These are phyloP conservation scores for Acrodontium crateriforme DNA, from an alignment of 2,329 filamentous ascomycete genomes.

Conservation along the genomic window DNA sequence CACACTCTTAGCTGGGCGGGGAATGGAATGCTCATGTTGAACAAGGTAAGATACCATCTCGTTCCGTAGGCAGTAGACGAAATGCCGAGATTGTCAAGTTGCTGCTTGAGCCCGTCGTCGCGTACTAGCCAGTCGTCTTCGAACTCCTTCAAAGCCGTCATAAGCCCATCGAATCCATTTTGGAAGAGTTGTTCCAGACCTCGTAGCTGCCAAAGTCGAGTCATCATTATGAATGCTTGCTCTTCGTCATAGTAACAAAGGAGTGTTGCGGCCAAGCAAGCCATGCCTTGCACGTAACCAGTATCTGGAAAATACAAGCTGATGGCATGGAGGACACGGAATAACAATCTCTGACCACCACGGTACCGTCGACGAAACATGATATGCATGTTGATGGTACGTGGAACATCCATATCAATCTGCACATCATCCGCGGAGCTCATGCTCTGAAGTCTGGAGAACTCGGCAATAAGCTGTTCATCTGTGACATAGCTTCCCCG, in stretches of 20 bases:
- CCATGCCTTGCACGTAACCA: constrained; percentile 98
- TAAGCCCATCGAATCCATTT: constrained; percentile 71
- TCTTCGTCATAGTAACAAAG: constrained; percentile 97
- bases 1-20: constrained; percentile 86
- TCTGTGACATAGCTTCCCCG: constrained; percentile 48
- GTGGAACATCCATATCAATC: constrained; percentile 91
- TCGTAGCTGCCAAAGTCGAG: constrained; percentile 81
- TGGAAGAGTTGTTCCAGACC: constrained; percentile 76
- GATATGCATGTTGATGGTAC: constrained; percentile 89
- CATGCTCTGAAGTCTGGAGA: constrained; percentile 57
- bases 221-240: constrained; percentile 85
- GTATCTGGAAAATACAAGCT: constrained; percentile 82
- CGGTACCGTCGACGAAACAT: constrained; percentile 92
- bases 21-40: constrained; percentile 94
- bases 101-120: constrained; percentile 61
- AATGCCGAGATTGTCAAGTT: constrained; percentile 66
- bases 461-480: constrained; percentile 55
- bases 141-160: constrained; percentile 75
- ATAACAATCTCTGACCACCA: constrained; percentile 80
- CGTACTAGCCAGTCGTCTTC: constrained; percentile 71
- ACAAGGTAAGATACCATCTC: constrained; percentile 91
- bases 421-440: constrained; percentile 84
- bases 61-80: constrained; percentile 88
- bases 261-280: constrained; percentile 76
- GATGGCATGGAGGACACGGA: constrained; percentile 81